Evolutionary conservation across 768 basidiomycete species (phyloP), one percentile per base, ranked within the genome.

Genomic region (Tylopilus subfusipes): DNA sequence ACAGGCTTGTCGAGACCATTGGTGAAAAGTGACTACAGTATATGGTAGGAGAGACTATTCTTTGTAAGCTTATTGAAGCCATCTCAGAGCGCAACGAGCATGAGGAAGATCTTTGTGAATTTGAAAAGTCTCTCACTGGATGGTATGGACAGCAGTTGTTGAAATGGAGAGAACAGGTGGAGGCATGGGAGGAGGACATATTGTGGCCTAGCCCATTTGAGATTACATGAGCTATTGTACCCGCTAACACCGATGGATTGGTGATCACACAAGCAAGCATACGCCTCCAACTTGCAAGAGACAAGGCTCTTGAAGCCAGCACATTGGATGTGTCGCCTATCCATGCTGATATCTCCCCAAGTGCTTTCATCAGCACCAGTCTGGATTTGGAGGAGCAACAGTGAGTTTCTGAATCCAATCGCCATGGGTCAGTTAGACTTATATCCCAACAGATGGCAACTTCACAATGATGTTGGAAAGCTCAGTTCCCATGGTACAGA

Each of bases 21-120:
- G n/a, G n/a, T n/a, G n/a, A n/a, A n/a, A n/a, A n/a, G n/a, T n/a
- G n/a, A n/a, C n/a, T n/a, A n/a, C n/a, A n/a, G n/a, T n/a, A n/a
- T n/a, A n/a, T n/a, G n/a, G n/a, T n/a, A n/a, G n/a, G n/a, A n/a
- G n/a, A n/a, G n/a, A n/a, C n/a, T n/a, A n/a, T n/a, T n/a, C n/a
- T n/a, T n/a, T n/a, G n/a, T n/a, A n/a, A n/a, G n/a, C n/a, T n/a
- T n/a, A n/a, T n/a, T n/a, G n/a, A n/a, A n/a, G n/a, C n/a, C n/a
- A n/a, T n/a, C n/a, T n/a, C n/a, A n/a, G n/a, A 62, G 34, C 5
- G 34, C 4, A 57, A 52, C 19, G 50, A 54, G 2, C 58, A 62
- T 18, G 18, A 22, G 13, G 49, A 45, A 21, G 52, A 56, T 39
- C 13, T 62, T 9, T 10, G n/a, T 10, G 43, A 44, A 19, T 47